phyloP scores from a whole-genome alignment of 2,329 filamentous ascomycete genomes.

The Colletotrichum spaethianum region DNA sequence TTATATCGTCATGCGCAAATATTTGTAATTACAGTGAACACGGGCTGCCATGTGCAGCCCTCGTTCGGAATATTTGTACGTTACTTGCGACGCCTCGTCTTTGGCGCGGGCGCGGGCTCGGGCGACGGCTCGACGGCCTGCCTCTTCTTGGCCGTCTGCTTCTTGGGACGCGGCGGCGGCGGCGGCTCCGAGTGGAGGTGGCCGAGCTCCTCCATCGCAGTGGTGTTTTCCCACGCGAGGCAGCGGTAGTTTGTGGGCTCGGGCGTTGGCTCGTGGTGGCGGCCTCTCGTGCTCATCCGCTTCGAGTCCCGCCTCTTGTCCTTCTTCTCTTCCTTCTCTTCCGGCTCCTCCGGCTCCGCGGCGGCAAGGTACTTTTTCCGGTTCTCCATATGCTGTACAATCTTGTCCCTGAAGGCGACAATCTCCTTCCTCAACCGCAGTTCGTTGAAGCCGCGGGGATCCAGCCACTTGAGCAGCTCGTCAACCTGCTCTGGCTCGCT shows the following conservation, averaged over 20 bases:
- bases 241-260: conserved; percentile 65
- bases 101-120: conserved; percentile 44
- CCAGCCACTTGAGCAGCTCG: conserved; percentile 87
- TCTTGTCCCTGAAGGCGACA: conserved; percentile 80
- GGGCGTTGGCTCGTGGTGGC: conserved; percentile 61
- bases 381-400: conserved; percentile 84
- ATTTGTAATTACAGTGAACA: conserved; percentile 33
- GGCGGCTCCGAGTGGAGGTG: conserved; percentile 71
- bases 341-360: conserved; percentile 53
- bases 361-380: conserved; percentile 80
- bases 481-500: conserved; percentile 85
- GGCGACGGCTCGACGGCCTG: conserved; percentile 53
- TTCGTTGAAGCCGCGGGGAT: conserved; percentile 88
- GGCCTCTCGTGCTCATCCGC: conserved; percentile 61
- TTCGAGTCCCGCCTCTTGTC: conserved; percentile 47
- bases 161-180: conserved; percentile 64
- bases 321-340: conserved; percentile 54
- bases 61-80: neutral
- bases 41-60: neutral
- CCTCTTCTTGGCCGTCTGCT: conserved; percentile 65
- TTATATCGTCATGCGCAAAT: conserved; percentile 4
- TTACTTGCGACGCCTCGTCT: conserved; percentile 44
- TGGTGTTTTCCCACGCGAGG: conserved; percentile 69
- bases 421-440: conserved; percentile 91
- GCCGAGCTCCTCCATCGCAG: conserved; percentile 69